Conservation (phyloP, 306 rosid genomes). For the Trifolium repens region DNA sequence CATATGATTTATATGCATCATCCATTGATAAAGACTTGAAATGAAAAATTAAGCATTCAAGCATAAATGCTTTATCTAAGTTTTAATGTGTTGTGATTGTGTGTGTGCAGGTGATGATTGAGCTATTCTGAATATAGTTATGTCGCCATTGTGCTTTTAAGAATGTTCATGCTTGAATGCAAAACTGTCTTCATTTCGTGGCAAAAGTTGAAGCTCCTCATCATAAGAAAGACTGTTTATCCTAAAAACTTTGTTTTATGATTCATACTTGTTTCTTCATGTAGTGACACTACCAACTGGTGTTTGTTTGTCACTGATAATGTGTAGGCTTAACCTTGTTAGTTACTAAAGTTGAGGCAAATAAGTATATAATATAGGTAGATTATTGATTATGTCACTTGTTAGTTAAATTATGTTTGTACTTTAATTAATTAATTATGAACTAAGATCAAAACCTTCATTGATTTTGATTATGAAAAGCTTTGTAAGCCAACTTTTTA, state of each 20-base stretch:
- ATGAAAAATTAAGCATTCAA: background rate
- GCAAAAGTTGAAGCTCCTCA: conserved; percentile 22
- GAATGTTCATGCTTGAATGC: conserved; percentile 16
- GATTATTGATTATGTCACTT: conserved; percentile 6
- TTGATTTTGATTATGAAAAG: no score
- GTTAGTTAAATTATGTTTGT: background rate
- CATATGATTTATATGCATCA: background rate
- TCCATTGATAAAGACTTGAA: background rate
- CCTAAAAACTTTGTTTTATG: conserved; percentile 7
- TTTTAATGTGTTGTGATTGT: background rate
- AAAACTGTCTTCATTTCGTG: conserved; percentile 18
- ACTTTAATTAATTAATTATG: no score
- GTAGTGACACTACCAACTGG: conserved; percentile 1
- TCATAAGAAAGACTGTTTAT: conserved; percentile 6
- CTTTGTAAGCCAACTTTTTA: background rate
- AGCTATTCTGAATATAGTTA: conserved; percentile 6
- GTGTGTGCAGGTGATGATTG: conserved; percentile 42
- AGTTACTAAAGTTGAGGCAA: conserved; percentile 23
- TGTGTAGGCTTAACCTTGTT: conserved; percentile 14
- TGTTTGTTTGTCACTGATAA: conserved; percentile 11
- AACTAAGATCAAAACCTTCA: no score
- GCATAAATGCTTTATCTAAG: background rate
- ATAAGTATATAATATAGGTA: background rate
- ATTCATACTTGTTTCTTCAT: conserved; percentile 31
- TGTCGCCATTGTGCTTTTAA: conserved; percentile 15